Evolutionary conservation across 2,329 filamentous ascomycete species (phyloP).

Genomic region (Pseudogymnoascus sp.): DNA sequence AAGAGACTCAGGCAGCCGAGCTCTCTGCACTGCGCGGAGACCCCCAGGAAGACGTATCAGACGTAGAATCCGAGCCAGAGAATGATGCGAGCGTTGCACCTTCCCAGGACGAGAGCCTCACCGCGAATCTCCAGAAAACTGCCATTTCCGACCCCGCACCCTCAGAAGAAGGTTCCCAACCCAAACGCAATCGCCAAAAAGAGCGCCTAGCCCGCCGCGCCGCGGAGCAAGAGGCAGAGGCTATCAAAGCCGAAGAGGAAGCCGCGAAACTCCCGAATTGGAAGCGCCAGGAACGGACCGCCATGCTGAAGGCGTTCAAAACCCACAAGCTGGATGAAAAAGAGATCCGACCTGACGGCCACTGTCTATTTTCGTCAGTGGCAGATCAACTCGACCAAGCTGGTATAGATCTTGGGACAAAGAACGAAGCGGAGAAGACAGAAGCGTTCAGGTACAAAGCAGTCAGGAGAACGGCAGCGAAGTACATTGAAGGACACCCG

Average conservation of each 20-base stretch:
- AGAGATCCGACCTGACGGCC: slow-evolving; percentile 80
- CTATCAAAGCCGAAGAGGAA: slow-evolving; percentile 62
- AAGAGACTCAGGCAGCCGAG: slow-evolving; percentile 59
- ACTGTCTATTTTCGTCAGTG: slow-evolving; percentile 88
- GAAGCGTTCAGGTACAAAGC: slow-evolving; percentile 49
- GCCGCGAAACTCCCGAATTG: slow-evolving; percentile 66
- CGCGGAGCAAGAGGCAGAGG: slow-evolving; percentile 68
- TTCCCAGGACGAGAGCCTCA: slow-evolving; percentile 12
- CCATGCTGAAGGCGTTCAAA: slow-evolving; percentile 61
- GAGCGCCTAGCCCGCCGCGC: slow-evolving; percentile 82
- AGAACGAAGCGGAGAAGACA: slow-evolving; percentile 23
- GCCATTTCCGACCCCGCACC: slow-evolving; percentile 17
- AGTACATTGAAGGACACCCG: slow-evolving; percentile 63
- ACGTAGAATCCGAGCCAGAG: neutral
- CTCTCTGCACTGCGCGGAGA: slow-evolving; percentile 35
- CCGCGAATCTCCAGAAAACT: slow-evolving; percentile 17
- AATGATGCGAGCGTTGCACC: slow-evolving; percentile 10
- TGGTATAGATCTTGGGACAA: slow-evolving; percentile 35
- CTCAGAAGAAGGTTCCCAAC: slow-evolving; percentile 14
- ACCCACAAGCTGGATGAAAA: slow-evolving; percentile 60
- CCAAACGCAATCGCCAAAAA: slow-evolving; percentile 82
- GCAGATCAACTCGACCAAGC: slow-evolving; percentile 67
- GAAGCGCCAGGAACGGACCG: slow-evolving; percentile 58
- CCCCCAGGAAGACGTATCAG: neutral
- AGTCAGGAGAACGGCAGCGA: slow-evolving; percentile 63